phyloP scores from a whole-genome alignment of 352 stramenopile species.

The Phytophthora aleatoria region DNA sequence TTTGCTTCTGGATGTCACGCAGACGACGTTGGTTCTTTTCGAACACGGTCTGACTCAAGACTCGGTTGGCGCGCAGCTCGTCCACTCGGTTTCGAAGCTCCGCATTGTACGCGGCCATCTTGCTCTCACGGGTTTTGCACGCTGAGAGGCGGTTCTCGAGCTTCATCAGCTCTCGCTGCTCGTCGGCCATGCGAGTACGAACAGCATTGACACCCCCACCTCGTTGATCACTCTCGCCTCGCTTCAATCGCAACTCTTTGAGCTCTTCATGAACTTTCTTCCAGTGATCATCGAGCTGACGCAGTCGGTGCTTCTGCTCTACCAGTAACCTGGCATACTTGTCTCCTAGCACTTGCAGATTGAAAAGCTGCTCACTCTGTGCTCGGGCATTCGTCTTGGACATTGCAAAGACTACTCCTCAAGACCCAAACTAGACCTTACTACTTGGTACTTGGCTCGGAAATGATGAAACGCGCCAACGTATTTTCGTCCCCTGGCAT shows the following conservation, averaged over 20 bases:
- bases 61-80: slow-evolving; percentile 61
- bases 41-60: slow-evolving; percentile 75
- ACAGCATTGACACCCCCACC: slow-evolving; percentile 75
- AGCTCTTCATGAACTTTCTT: slow-evolving; percentile 73
- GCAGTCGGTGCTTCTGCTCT: slow-evolving; percentile 73
- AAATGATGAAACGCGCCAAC: slow-evolving; percentile 23
- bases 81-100: slow-evolving; percentile 63
- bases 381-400: slow-evolving; percentile 67
- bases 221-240: slow-evolving; percentile 73
- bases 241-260: slow-evolving; percentile 64
- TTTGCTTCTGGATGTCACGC: slow-evolving; percentile 74
- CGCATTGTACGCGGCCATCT: slow-evolving; percentile 64
- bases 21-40: slow-evolving; percentile 83
- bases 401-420: slow-evolving; percentile 26
- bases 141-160: slow-evolving; percentile 78
- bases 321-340: slow-evolving; percentile 76
- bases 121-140: slow-evolving; percentile 77
- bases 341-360: slow-evolving; percentile 81
- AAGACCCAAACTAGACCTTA: too few species aligned
- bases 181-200: slow-evolving; percentile 67
- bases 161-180: slow-evolving; percentile 80
- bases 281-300: slow-evolving; percentile 71
- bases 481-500: slow-evolving; percentile 27
- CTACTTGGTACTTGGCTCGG: not conserved
- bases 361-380: slow-evolving; percentile 83